A percentile compares a stretch with the other conserved stretches of the same genome.
These are phyloP conservation scores for Populus hybrid DNA, from an alignment of 441 rosid species.

Conservation along the genomic window DNA sequence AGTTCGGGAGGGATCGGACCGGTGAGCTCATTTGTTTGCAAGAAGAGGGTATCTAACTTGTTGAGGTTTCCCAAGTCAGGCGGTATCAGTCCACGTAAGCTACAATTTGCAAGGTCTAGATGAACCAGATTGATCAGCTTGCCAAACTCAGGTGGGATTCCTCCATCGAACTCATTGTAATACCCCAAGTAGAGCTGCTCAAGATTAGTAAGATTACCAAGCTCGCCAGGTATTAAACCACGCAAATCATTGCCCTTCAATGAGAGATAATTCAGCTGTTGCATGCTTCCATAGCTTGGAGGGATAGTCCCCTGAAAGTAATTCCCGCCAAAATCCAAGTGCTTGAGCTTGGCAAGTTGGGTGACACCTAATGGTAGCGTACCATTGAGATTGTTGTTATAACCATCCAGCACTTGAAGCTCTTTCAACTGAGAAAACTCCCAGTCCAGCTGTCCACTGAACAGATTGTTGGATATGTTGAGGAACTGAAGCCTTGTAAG, in stretches of 20 bases:
- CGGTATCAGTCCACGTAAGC: slow-evolving; percentile 60
- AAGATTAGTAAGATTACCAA: slow-evolving; percentile 63
- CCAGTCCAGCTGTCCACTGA: slow-evolving; percentile 52
- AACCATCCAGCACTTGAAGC: slow-evolving; percentile 55
- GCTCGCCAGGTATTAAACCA: slow-evolving; percentile 55
- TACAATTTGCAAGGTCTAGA: slow-evolving; percentile 71
- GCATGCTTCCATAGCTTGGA: slow-evolving; percentile 46
- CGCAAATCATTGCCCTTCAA: slow-evolving; percentile 62
- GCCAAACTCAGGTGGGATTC: slow-evolving; percentile 66
- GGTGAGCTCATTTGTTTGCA: slow-evolving; percentile 65
- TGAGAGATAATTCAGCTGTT: slow-evolving; percentile 49
- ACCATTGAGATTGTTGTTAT: slow-evolving; percentile 73
- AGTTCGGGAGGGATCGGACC: slow-evolving; percentile 59
- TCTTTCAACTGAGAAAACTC: slow-evolving; percentile 45
- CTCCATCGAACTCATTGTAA: slow-evolving; percentile 62
- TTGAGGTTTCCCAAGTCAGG: slow-evolving; percentile 53
- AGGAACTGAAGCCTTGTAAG: slow-evolving; percentile 51
- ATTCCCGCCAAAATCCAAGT: slow-evolving; percentile 69
- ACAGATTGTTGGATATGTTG: slow-evolving; percentile 59
- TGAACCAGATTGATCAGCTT: slow-evolving; percentile 53
- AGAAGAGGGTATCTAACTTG: slow-evolving; percentile 61
- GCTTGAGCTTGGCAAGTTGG: slow-evolving; percentile 38
- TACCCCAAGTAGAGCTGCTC: slow-evolving; percentile 67
- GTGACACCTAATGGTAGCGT: slow-evolving; percentile 59
- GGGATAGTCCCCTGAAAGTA: slow-evolving; percentile 64